Evolutionary conservation across 2,329 filamentous ascomycete species (phyloP), one percentile per base, ranked within the genome.

Genomic region (Venturia nashicola): DNA sequence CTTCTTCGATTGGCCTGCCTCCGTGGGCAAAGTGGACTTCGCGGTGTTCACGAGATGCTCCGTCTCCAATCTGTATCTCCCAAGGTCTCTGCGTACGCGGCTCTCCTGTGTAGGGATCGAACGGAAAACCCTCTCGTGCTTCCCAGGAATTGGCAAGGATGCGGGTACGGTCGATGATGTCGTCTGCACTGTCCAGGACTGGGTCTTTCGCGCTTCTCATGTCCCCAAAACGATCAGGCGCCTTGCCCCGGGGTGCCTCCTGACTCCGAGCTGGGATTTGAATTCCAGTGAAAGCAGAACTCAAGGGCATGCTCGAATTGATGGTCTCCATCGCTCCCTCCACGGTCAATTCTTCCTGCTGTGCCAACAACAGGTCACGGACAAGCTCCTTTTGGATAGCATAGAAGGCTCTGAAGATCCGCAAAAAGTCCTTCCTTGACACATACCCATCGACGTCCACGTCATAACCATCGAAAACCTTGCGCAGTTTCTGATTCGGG

Each of bases 321-420:
- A 80, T 72, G 0, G 71, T 72, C 7, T 78, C 74, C 61, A 76
- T 67, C 9, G 71, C 72, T 39, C 71, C 72, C 8, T 71, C 85
- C 16, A 86, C 83, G 14, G 94, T 83, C 7, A 95, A 82, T 68
- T 93, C 88, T 65, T 89, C 85, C 12, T 89, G 86, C 68, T 91
- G 86, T 23, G 85, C 86, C 66, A 88, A 89, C 66, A 92, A 89
- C 68, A 55, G 43, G 60, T 97, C 93, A 65, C 85, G 85, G 66
- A 94, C 91, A 75, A 96, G 86, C 72, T 96, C 89, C 71, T 92
- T 91, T 72, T 91, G 94, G 9, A 97, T 83, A 2, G 90, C 86
- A 74, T 96, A 97, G 73, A 95, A 96, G 0, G 93, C 93, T 54
- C 90, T 83, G 74, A 97, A 96, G 76, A 99, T 88, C 64, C 92